Evolutionary conservation across 2,329 filamentous ascomycete species (phyloP).

Genomic region (Colletotrichum echinochloae): DNA sequence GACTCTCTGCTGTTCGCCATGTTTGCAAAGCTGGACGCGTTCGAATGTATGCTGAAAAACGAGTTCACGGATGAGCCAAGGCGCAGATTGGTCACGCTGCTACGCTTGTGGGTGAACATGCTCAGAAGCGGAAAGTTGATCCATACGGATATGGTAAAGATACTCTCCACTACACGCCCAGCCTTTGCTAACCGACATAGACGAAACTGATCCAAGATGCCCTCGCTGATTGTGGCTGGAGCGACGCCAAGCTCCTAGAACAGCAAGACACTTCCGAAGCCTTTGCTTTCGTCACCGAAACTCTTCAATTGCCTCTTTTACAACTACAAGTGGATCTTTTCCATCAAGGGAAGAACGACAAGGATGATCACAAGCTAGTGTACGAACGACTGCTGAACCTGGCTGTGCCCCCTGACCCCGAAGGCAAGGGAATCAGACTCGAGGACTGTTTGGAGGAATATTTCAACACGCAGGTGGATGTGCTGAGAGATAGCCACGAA

Average conservation of each 20-base stretch:
- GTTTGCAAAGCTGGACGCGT: conserved; percentile 90
- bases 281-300: conserved; percentile 94
- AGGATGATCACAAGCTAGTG: conserved; percentile 93
- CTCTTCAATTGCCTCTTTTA: conserved; percentile 85
- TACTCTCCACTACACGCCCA: background rate
- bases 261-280: conserved; percentile 98
- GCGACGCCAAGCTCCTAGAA: conserved; percentile 78
- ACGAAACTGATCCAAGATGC: conserved; percentile 86
- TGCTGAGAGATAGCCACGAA: conserved; percentile 77
- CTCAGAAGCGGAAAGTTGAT: conserved; percentile 87
- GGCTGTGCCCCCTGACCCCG: conserved; percentile 82
- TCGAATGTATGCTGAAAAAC: conserved; percentile 90
- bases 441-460: conserved; percentile 95
- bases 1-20: conserved; percentile 94
- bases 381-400: conserved; percentile 92
- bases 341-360: conserved; percentile 86
- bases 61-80: conserved; percentile 78
- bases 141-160: conserved; percentile 80
- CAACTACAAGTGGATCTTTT: conserved; percentile 95
- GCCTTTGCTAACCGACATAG: conserved; percentile 58
- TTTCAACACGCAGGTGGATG: conserved; percentile 94
- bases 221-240: conserved; percentile 88
- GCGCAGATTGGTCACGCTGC: conserved; percentile 78
- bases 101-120: conserved; percentile 95
- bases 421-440: conserved; percentile 78